Base-by-base conservation (phyloP, 1,284 basidiomycete genomes). In the Stygiomarasmius scandens region DNA sequence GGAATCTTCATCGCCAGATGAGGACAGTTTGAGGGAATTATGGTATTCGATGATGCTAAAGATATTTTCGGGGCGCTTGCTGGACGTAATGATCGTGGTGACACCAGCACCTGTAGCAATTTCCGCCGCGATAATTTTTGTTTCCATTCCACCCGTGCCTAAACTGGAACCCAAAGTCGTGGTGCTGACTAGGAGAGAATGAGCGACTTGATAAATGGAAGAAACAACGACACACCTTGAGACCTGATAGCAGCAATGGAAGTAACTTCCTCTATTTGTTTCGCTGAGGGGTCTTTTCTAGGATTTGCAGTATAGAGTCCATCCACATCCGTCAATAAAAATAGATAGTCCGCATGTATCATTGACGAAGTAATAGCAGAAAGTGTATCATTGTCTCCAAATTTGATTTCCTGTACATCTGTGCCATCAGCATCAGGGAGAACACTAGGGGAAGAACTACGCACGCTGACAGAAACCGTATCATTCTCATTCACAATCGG, bases 91-190 rank as follows among this genome's bases (percentile, higher is more conserved):
- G 46, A 98, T 83, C 0, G 96, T 98, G 0, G 93, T 89, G n/a
- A 97, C 95, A 3, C 97, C 96, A 0, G 96, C 96, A 0, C 89
- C 95, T 0, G 93, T 97, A 0, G 96, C 96, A 14, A 99, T 92
- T 70, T 99, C 97, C 0, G 97, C 96, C 1, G 96, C 96, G 61
- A 99, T 97, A 59, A 99, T 85, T 70, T 99, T 99, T 5, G 97
- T 99, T 75, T 97, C 95, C 97, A 99, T 99, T 4, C 97, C 97
- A 1, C 96, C 97, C 1, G 97, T 99, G 0, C 96, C 97, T 11
- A 99, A 83, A 61, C 85, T 93, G 0, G 94, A 96, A 0, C 96
- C 97, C 4, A 96, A 80, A 0, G 95, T 98, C 2, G 86, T 85
- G 0, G 95, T 97, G 66, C 91, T 93, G 2, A 98, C 96, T 95